These are phyloP conservation scores for Blastomyces parvus DNA, from an alignment of 2,329 filamentous ascomycete species.

Conservation along the genomic window DNA sequence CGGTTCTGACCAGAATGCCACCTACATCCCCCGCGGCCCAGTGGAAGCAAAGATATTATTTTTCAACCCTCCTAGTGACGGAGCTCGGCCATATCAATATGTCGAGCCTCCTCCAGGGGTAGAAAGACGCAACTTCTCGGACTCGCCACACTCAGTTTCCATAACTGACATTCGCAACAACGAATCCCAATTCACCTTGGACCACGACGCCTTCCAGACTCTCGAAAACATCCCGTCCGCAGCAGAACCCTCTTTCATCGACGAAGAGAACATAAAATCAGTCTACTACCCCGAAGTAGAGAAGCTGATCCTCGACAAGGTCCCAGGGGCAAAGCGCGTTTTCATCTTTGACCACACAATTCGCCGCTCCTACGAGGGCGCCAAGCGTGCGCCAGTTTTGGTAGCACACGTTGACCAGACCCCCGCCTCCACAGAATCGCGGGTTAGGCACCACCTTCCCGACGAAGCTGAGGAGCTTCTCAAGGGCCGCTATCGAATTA, in stretches of 20 bases:
- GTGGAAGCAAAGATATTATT: constrained; percentile 57
- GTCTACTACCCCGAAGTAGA: constrained; percentile 84
- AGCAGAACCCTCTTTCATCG: constrained; percentile 51
- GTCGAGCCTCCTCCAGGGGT: constrained; percentile 53
- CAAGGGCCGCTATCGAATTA: constrained; percentile 62
- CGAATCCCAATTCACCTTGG: constrained; percentile 57
- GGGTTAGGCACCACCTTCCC: constrained; percentile 58
- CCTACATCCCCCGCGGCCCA: constrained; percentile 48
- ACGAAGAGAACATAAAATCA: constrained; percentile 58
- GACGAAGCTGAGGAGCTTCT: constrained; percentile 60
- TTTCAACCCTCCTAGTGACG: constrained; percentile 53
- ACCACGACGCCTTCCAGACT: constrained; percentile 65
- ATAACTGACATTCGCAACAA: constrained; percentile 66
- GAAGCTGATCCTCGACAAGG: constrained; percentile 54
- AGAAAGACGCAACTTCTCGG: constrained; percentile 56
- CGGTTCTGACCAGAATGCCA: constrained; percentile 21
- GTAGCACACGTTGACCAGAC: constrained; percentile 81
- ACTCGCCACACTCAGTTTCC: constrained; percentile 42
- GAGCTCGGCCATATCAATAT: constrained; percentile 52
- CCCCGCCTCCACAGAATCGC: constrained; percentile 51
- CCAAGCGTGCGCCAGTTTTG: constrained; percentile 59
- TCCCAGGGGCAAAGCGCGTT: constrained; percentile 58
- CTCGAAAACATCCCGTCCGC: constrained; percentile 48
- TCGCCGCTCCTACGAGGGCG: constrained; percentile 52
- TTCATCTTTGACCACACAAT: constrained; percentile 84